Evolutionary conservation across 257 asterid genomes (phyloP).

Genomic region (Handroanthus guayacan): DNA sequence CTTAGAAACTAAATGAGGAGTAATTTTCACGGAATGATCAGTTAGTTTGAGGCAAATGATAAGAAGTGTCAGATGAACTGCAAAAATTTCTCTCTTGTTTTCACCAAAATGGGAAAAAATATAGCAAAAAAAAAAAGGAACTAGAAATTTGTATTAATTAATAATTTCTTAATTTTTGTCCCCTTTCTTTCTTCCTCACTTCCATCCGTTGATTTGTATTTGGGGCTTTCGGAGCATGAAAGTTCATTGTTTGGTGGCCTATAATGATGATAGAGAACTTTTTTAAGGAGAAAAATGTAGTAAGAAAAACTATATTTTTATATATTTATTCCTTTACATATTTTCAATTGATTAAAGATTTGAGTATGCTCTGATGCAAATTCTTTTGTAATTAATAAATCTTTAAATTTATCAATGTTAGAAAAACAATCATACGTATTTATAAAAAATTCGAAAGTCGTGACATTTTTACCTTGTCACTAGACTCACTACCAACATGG

Average conservation of each 20-base stretch:
- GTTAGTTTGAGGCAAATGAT: constrained; percentile 25
- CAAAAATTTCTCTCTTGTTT: constrained; percentile 28
- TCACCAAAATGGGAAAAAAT: constrained; percentile 24
- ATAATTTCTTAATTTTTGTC: background rate
- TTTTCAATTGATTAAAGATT: background rate
- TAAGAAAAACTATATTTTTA: too few species aligned
- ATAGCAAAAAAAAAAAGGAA: background rate
- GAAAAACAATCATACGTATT: too few species aligned
- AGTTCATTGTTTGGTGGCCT: constrained; percentile 33
- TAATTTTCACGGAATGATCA: constrained; percentile 43
- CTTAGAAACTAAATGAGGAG: constrained; percentile 45
- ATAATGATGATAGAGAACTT: constrained; percentile 28
- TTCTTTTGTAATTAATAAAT: background rate
- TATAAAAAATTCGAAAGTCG: too few species aligned
- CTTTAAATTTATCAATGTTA: too few species aligned
- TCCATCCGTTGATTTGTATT: constrained; percentile 20
- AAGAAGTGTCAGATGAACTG: constrained; percentile 30
- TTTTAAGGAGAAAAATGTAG: background rate
- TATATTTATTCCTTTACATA: background rate
- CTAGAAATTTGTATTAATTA: background rate
- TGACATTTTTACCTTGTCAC: too few species aligned
- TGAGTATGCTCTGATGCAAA: background rate
- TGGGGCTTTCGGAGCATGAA: constrained; percentile 18
- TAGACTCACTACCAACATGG: too few species aligned
- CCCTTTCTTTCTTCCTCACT: constrained; percentile 3